A percentile compares a stretch with the other conserved stretches of the same genome.
These are phyloP conservation scores for Casuarina cunninghamiana DNA, from an alignment of 306 rosid species.

Conservation along the genomic window DNA sequence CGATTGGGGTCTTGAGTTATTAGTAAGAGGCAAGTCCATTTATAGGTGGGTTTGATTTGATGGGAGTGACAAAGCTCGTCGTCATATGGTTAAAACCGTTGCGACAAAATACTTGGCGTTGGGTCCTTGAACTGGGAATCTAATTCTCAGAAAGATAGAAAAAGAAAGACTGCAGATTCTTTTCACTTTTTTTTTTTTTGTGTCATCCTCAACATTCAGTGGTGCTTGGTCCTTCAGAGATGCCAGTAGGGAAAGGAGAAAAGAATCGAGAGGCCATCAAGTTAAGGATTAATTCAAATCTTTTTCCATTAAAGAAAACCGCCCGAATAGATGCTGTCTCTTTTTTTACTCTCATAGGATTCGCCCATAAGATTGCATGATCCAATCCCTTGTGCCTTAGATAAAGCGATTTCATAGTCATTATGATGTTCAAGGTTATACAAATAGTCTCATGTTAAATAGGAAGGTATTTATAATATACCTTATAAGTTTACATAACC, in stretches of 20 bases:
- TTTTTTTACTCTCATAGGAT: slow-evolving; percentile 5
- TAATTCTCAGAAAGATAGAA: background rate
- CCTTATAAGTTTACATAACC: too few relatives aligned
- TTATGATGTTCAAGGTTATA: background rate
- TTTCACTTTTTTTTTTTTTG: background rate
- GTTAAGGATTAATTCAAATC: slow-evolving; percentile 5
- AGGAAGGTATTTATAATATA: background rate
- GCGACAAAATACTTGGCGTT: background rate
- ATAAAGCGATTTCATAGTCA: background rate
- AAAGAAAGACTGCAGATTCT: background rate
- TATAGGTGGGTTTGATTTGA: slow-evolving; percentile 23
- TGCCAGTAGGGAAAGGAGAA: background rate
- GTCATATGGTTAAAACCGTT: background rate
- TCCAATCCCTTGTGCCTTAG: background rate
- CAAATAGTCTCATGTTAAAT: background rate
- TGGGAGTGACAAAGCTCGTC: background rate
- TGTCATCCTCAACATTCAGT: background rate
- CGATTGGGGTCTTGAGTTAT: background rate
- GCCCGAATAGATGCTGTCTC: slow-evolving; percentile 7
- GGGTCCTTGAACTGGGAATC: slow-evolving; percentile 25
- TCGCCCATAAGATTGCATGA: background rate
- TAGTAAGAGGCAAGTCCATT: slow-evolving; percentile 18
- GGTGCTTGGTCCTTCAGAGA: slow-evolving; percentile 8
- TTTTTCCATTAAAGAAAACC: slow-evolving; percentile 2
- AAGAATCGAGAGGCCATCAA: slow-evolving; percentile 24